phyloP scores from a whole-genome alignment of 805 yeast species.

The Priceomyces melissophilus region DNA sequence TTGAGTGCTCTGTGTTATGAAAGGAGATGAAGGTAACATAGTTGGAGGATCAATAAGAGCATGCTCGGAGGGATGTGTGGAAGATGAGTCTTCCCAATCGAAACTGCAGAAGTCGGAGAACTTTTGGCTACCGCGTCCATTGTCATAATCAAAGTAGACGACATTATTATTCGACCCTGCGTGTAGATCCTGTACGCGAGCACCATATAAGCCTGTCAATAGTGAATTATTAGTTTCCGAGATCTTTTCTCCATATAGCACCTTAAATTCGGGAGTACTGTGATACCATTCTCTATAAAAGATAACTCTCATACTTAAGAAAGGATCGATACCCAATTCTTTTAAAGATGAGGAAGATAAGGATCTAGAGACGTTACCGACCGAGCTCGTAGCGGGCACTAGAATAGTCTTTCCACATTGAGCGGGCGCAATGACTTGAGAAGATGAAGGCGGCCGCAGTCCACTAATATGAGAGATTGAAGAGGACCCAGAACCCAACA shows the following conservation, averaged over 20 bases:
- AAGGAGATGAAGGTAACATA: slow-evolving; percentile 1
- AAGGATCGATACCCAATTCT: slow-evolving; percentile 12
- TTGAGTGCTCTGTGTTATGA: neutral
- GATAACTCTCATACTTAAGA: slow-evolving; percentile 21
- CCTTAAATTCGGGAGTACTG: slow-evolving; percentile 14
- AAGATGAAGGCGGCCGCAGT: no score
- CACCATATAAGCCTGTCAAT: slow-evolving; percentile 15
- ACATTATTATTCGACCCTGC: no score
- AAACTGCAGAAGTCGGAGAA: slow-evolving; percentile 11
- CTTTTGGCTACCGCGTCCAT: neutral
- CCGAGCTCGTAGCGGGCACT: slow-evolving; percentile 9
- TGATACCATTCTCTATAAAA: slow-evolving; percentile 37
- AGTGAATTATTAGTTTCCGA: slow-evolving; percentile 1
- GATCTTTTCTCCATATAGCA: slow-evolving; percentile 5
- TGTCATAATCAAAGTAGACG: slow-evolving; percentile 23
- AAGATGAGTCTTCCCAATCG: neutral
- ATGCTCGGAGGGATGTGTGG: neutral
- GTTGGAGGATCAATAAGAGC: neutral
- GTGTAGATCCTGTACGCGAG: slow-evolving; percentile 11
- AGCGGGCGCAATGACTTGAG: no score
- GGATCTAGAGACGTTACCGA: neutral
- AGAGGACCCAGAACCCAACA: neutral
- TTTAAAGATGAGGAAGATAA: slow-evolving; percentile 1
- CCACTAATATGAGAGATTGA: neutral
- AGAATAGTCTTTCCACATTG: slow-evolving; percentile 10